These are phyloP conservation scores for Fraxinus platypoda DNA, from an alignment of 305 asterid species.

Conservation along the genomic window DNA sequence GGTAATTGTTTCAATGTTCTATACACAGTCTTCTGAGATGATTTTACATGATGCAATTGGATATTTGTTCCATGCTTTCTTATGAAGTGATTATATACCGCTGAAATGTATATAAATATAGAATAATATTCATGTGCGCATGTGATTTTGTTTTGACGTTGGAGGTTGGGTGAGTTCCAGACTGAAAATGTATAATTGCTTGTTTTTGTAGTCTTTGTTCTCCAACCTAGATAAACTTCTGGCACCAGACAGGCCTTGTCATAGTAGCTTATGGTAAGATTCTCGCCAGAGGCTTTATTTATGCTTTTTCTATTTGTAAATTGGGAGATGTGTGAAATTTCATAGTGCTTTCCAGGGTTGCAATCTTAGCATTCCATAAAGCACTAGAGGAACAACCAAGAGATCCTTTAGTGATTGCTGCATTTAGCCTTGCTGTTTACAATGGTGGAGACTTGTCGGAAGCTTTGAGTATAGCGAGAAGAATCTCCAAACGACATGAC, in stretches of 20 bases:
- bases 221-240: constrained; percentile 74
- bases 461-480: constrained; percentile 62
- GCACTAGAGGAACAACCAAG: constrained; percentile 72
- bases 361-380: constrained; percentile 76
- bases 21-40: background rate
- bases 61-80: constrained; percentile 7
- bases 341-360: constrained; percentile 56
- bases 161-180: constrained; percentile 3
- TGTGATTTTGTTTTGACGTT: constrained; percentile 2
- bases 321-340: background rate
- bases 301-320: constrained; percentile 10
- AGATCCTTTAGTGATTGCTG: constrained; percentile 70
- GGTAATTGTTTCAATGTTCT: constrained; percentile 48
- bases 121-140: background rate
- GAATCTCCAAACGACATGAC: constrained; percentile 53
- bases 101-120: background rate
- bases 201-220: constrained; percentile 63
- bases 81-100: background rate
- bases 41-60: constrained; percentile 2
- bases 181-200: constrained; percentile 8
- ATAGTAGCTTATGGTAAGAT: constrained; percentile 81
- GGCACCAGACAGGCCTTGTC: constrained; percentile 88
- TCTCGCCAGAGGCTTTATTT: background rate
- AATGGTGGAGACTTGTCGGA: constrained; percentile 78
- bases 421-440: constrained; percentile 73